A percentile compares a stretch with the other conserved stretches of the same genome.
phyloP scores from a whole-genome alignment of 2,329 filamentous ascomycete species.

The Zymoseptoria pseudotritici region DNA sequence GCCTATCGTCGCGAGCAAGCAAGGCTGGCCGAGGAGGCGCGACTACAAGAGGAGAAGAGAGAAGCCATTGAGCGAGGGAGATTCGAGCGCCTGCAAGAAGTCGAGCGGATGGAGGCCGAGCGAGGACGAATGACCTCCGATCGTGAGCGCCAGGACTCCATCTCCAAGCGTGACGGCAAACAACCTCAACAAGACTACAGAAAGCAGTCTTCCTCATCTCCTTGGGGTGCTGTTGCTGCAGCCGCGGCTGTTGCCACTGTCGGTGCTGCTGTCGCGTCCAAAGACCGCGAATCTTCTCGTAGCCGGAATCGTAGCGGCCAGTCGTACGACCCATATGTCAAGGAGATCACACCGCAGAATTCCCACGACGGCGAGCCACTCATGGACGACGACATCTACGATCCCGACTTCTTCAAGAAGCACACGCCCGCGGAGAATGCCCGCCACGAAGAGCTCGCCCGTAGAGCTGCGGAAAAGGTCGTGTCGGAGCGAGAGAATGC shows the following conservation, averaged over 20 bases:
- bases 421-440: slow-evolving; percentile 19
- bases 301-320: slow-evolving; percentile 8
- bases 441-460: slow-evolving; percentile 22
- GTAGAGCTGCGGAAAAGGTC: slow-evolving; percentile 33
- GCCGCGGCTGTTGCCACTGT: slow-evolving; percentile 27
- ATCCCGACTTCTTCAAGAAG: slow-evolving; percentile 40
- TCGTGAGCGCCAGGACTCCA: not conserved
- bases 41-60: slow-evolving; percentile 13
- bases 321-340: slow-evolving; percentile 1
- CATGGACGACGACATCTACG: slow-evolving; percentile 41
- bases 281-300: not conserved
- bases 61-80: slow-evolving; percentile 4
- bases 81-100: slow-evolving; percentile 3
- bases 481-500: slow-evolving; percentile 35
- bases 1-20: slow-evolving; percentile 23
- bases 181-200: slow-evolving; percentile 3
- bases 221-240: slow-evolving; percentile 33
- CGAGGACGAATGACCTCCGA: not conserved
- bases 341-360: slow-evolving; percentile 24
- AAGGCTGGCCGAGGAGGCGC: slow-evolving; percentile 14
- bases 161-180: not conserved
- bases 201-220: slow-evolving; percentile 16
- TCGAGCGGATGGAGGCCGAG: slow-evolving; percentile 8
- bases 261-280: slow-evolving; percentile 21
- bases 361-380: slow-evolving; percentile 32